These are phyloP conservation scores for Sporothrix schenckii DNA, from an alignment of 2,329 filamentous ascomycete genomes.

Conservation along the genomic window DNA sequence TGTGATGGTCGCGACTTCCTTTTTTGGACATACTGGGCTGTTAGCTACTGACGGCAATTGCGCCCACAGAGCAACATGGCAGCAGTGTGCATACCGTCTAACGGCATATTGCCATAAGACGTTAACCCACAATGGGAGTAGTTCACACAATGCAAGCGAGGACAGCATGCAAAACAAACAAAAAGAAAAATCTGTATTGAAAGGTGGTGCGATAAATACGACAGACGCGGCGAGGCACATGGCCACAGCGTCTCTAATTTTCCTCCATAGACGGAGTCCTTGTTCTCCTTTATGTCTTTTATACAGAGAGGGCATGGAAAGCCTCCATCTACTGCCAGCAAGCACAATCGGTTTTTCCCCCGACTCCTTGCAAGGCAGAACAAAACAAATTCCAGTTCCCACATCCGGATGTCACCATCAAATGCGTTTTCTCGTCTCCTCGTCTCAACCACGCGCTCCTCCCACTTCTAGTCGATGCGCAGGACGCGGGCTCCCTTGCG, in stretches of 20 bases:
- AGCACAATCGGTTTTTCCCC: neutral
- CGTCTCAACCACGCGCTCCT: neutral
- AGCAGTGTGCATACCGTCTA: too few relatives aligned
- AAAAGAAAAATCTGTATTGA: constrained; percentile 26
- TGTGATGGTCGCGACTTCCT: constrained; percentile 18
- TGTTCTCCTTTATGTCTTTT: constrained; percentile 11
- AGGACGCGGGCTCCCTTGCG: constrained; percentile 72
- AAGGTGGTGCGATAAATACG: constrained; percentile 18
- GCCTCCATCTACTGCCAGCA: neutral
- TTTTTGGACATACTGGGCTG: neutral
- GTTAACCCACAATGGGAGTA: neutral
- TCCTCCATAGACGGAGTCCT: neutral
- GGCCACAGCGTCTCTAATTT: neutral
- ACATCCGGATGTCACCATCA: neutral
- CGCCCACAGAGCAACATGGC: neutral
- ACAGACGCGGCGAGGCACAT: neutral
- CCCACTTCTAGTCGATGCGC: constrained; percentile 62
- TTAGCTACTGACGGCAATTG: neutral
- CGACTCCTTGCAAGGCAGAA: constrained; percentile 9
- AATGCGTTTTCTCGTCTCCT: neutral
- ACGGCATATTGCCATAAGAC: neutral
- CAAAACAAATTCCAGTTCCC: constrained; percentile 6
- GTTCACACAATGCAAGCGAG: neutral
- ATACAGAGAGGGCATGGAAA: neutral
- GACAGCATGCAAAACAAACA: neutral